These are phyloP conservation scores for Zygoascus sp. DNA, from an alignment of 1,139 yeast species.

Conservation along the genomic window DNA sequence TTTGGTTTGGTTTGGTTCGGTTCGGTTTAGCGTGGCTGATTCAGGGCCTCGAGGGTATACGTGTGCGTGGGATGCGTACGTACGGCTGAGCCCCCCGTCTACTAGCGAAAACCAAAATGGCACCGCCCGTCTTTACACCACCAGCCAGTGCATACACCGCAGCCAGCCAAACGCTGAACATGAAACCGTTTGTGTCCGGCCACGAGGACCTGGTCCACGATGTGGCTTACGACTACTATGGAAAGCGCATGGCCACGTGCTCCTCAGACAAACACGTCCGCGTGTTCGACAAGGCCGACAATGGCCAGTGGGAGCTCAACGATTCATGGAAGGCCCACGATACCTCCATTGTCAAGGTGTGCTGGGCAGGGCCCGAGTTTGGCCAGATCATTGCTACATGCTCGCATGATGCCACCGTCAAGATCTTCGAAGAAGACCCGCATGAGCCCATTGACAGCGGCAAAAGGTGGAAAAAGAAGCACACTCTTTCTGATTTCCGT, in stretches of 20 bases:
- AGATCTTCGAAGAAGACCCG: constrained; percentile 85
- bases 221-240: constrained; percentile 76
- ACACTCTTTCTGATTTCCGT: constrained; percentile 74
- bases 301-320: constrained; percentile 64
- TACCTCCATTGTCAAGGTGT: constrained; percentile 71
- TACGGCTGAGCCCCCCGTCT: background rate
- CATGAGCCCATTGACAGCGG: constrained; percentile 74
- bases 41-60: background rate
- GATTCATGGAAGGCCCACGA: constrained; percentile 97
- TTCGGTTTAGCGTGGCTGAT: no score
- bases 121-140: no score
- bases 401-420: constrained; percentile 83
- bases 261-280: constrained; percentile 90
- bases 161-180: constrained; percentile 16
- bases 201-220: constrained; percentile 91
- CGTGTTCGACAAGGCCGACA: constrained; percentile 64
- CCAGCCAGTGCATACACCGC: background rate
- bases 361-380: constrained; percentile 94
- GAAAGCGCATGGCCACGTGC: constrained; percentile 83
- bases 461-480: constrained; percentile 71
- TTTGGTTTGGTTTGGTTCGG: no score
- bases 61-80: background rate
- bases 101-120: background rate
- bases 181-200: constrained; percentile 76
- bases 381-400: constrained; percentile 84